Evolutionary conservation across 495 filamentous ascomycete species (phyloP), one percentile per base, ranked within the genome.

Genomic region (Annulohypoxylon bovei): DNA sequence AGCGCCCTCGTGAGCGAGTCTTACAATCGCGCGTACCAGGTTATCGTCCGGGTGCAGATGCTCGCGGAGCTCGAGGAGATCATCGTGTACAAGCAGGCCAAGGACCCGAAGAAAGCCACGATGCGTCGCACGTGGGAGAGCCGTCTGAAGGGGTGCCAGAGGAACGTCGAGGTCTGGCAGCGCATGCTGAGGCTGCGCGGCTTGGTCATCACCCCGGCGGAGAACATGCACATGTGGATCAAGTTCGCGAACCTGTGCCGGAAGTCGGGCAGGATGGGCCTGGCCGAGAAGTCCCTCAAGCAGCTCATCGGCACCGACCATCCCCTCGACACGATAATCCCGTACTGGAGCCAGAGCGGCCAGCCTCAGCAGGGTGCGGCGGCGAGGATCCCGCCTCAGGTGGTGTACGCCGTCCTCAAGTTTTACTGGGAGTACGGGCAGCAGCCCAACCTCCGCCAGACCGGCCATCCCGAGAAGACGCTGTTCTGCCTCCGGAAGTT

Each of bases 161-260:
- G 95, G 40, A 98, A 98, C 71, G 95, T 97, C 20, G 95, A 99
- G 72, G 94, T 98, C 6, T 99, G 95, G 95, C 94, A 97, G 76
- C 86, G 96, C 42, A 98, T 97, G 93, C 88, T 99, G 23, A 96
- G 97, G 77, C 92, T 98, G 37, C 88, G 96, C 65, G 92, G 92
- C 14, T 87, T 99, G 47, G 95, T 99, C 52, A 94, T 97, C 54
- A 87, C 86, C 9, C 94, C 95, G 3, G 88, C 87, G 28, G 94
- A 99, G 76, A 97, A 98, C 70, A 92, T 96, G 84, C 91, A 95
- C 73, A 98, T 98, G 93, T 97, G 92, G 86, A 98, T 98, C 82
- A 99, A 99, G 75, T 98, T 97, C 73, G 92, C 96, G 65, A 98
- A 98, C 71, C 87, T 99, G 6, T 99, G 95, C 78, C 91, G 95